Base-by-base conservation (phyloP, 345 rosid species). In the Rubroshorea leprosula region DNA sequence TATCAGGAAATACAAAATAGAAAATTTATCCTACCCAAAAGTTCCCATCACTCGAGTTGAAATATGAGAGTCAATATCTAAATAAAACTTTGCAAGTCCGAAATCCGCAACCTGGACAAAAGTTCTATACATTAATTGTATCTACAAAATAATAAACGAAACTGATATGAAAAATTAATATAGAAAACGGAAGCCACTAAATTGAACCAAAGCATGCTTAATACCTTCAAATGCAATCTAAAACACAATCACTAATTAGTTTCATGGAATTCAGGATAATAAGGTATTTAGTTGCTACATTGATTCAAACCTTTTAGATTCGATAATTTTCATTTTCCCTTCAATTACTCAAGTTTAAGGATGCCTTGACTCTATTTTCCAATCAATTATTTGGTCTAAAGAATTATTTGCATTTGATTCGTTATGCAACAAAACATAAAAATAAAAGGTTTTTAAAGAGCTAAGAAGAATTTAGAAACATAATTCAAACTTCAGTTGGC, bases 41-140 rank as follows among this genome's bases (percentile, higher is more conserved):
- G 98, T 91, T 66, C 96, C 98, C 95, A 91, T 82, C 49, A 91
- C 85, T 60, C 98, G 76, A 47, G 98, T 91, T 22, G 96, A 88
- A 38, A 86, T 83, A 68, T 88, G 96, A 47, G 96, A 88, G 50
- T 91, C 87, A 12, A 78, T 71, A 67, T 91, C 96, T 61, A 78
- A 78, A 23, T 79, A 60, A 65, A 57, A 73, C 77, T 78, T 88
- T 7, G 96, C 95, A 6, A 91, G 88, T 68, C 98, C 98, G 75
- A 91, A 88, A 81, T 91, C 98, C 13, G 96, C 92, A 68, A 91
- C 83, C 96, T 91, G 76, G 73, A 61, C 17, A 60, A 44, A 57
- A 14, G 59, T 18, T 44, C 41, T 35, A 46, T 35, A 54, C 45
- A 51, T 46, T 1, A 44, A 17, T 50, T 58, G 43, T 44, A n/a